phyloP scores from a whole-genome alignment of 2,329 filamentous ascomycete species.

The Aspergillus latus region DNA sequence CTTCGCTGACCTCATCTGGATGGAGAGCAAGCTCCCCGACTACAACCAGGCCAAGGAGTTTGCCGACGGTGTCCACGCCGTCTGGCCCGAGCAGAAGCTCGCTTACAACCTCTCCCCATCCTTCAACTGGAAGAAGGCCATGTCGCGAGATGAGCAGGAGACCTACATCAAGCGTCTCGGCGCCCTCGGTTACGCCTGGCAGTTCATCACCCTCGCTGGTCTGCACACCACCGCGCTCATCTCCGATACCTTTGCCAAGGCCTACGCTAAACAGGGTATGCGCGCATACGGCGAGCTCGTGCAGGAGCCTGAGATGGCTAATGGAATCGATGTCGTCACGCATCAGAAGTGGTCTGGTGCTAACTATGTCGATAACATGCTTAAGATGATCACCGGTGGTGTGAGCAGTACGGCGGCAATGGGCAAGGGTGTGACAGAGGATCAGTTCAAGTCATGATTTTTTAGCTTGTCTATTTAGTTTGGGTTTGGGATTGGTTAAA shows the following conservation, averaged over 20 bases:
- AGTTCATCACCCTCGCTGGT: constrained; percentile 97
- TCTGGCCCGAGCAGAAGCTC: constrained; percentile 96
- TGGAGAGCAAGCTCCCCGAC: constrained; percentile 97
- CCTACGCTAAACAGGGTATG: constrained; percentile 83
- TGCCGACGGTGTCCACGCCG: constrained; percentile 86
- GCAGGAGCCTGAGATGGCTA: constrained; percentile 95
- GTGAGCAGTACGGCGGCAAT: constrained; percentile 91
- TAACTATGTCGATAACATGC: constrained; percentile 87
- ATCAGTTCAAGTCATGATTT: constrained; percentile 73
- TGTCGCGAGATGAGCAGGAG: constrained; percentile 87
- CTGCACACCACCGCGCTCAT: constrained; percentile 94
- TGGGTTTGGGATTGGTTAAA: background rate
- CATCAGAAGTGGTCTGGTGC: constrained; percentile 99
- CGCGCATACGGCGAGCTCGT: constrained; percentile 95
- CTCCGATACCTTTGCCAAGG: constrained; percentile 78
- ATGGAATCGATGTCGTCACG: constrained; percentile 88
- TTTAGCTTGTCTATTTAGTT: background rate
- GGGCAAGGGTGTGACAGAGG: constrained; percentile 96
- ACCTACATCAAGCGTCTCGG: constrained; percentile 94
- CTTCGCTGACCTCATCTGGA: constrained; percentile 96
- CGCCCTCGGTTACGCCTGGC: constrained; percentile 93
- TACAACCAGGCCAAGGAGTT: constrained; percentile 90
- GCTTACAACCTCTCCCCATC: constrained; percentile 98
- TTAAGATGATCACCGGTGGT: constrained; percentile 96
- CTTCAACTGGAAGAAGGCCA: constrained; percentile 99